Base-by-base conservation (phyloP, 139 green algal species). In the Spirogloea muscicola region DNA sequence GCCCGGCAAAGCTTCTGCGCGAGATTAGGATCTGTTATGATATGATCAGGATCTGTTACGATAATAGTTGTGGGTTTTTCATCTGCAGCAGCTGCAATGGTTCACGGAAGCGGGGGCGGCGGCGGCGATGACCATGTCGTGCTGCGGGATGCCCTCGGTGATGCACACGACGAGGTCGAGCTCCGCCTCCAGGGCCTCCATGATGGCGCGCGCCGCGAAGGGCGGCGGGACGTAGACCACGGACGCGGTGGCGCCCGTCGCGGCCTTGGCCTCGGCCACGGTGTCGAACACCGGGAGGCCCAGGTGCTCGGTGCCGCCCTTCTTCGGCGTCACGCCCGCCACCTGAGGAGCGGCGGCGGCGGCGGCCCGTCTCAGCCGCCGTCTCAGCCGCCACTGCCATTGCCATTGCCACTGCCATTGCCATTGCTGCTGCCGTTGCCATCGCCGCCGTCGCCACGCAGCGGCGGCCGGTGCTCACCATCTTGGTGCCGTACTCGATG, bases 71-170 rank as follows among this genome's bases (percentile, higher is more conserved):
- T n/a, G n/a, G n/a, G n/a, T n/a, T n/a, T n/a, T n/a, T n/a, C n/a
- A n/a, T n/a, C n/a, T n/a, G n/a, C n/a, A n/a, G n/a, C 44, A 16
- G 13, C 44, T n/a, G n/a, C n/a, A n/a, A n/a, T n/a, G n/a, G n/a
- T n/a, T n/a, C n/a, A n/a, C n/a, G n/a, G n/a, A n/a, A n/a, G n/a
- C n/a, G n/a, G n/a, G n/a, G n/a, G n/a, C n/a, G n/a, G n/a, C n/a
- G n/a, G n/a, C n/a, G n/a, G n/a, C n/a, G n/a, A n/a, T n/a, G n/a
- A 95, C 90, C 93, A 97, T 97, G 83, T 96, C 92, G 74, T 97
- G 92, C 84, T 97, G 92, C 10, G 94, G 94, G 65, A 99, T 97
- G 73, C 94, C 94, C 80, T 99, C 94, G 6, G 94, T 99, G 83
- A 99, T 98, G 88, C 93, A 98, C 39, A 98, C 94, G 42, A 97